phyloP scores from a whole-genome alignment of 129 eudicot genomes.

The Cynara cardunculus region DNA sequence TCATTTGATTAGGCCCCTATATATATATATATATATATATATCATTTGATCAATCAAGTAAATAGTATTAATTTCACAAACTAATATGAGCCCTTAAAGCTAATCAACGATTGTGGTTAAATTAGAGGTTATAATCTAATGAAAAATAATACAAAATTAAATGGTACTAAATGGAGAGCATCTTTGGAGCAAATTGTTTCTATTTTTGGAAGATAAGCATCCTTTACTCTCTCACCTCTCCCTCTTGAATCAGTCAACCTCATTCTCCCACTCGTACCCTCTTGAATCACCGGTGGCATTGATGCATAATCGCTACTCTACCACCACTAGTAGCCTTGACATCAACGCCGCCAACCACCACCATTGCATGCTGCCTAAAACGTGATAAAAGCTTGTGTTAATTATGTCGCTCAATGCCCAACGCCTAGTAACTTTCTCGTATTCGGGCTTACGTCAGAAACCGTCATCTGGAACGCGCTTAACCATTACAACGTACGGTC shows the following conservation, averaged over 20 bases:
- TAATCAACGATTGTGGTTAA: too few relatives aligned
- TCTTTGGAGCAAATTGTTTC: too few relatives aligned
- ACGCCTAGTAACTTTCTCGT: conserved; percentile 55
- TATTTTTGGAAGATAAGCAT: too few relatives aligned
- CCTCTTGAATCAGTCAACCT: background rate
- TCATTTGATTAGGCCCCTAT: too few relatives aligned
- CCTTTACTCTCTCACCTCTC: background rate
- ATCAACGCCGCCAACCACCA: background rate
- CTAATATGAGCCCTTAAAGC: too few relatives aligned
- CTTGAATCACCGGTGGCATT: background rate
- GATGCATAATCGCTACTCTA: background rate
- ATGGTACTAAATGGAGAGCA: too few relatives aligned
- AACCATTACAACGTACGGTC: conserved; percentile 37
- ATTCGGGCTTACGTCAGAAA: conserved; percentile 58
- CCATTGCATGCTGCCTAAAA: conserved; percentile 35
- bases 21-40: too few relatives aligned
- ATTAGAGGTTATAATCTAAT: too few relatives aligned
- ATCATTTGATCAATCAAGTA: too few relatives aligned
- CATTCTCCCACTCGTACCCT: background rate
- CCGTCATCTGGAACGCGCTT: conserved; percentile 63
- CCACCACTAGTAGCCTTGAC: background rate
- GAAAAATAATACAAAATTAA: too few relatives aligned
- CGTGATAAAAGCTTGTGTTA: conserved; percentile 41
- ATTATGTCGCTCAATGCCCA: conserved; percentile 55
- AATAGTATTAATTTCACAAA: too few relatives aligned